Evolutionary conservation across 1,284 basidiomycete genomes (phyloP).

Genomic region (Peniophora sp.): DNA sequence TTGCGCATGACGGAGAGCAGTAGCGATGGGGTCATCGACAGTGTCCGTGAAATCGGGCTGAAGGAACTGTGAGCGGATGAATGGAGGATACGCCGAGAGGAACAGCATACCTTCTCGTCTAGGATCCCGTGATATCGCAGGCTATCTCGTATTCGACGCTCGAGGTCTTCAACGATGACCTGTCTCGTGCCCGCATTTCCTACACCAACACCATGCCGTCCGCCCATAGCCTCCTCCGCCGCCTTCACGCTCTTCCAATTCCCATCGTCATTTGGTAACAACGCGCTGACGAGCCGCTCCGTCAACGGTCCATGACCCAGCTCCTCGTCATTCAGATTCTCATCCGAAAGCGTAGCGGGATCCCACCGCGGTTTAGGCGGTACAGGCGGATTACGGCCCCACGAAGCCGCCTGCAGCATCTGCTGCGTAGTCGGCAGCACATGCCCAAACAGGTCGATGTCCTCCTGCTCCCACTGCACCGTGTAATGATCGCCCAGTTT

Average conservation of each 20-base stretch:
- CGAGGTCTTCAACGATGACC: constrained; percentile 64
- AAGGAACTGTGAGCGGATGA: constrained; percentile 6
- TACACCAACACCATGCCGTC: constrained; percentile 63
- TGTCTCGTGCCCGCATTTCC: constrained; percentile 65
- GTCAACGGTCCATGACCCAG: constrained; percentile 73
- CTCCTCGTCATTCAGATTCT: constrained; percentile 58
- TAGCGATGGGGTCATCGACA: constrained; percentile 90
- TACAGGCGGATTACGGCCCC: constrained; percentile 23
- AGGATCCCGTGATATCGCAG: constrained; percentile 65
- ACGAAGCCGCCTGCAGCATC: constrained; percentile 20
- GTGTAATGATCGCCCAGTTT: constrained; percentile 84
- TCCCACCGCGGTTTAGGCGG: constrained; percentile 59
- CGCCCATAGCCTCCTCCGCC: constrained; percentile 77
- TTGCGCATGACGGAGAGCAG: constrained; percentile 85
- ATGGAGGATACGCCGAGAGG: background rate
- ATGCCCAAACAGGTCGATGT: constrained; percentile 45
- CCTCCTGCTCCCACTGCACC: constrained; percentile 90
- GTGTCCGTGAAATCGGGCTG: constrained; percentile 73
- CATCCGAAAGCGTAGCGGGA: constrained; percentile 60
- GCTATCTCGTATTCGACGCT: constrained; percentile 62
- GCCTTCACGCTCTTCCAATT: constrained; percentile 72
- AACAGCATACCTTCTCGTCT: constrained; percentile 29
- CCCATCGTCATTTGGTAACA: constrained; percentile 60
- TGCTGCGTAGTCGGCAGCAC: constrained; percentile 33
- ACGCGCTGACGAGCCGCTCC: constrained; percentile 72